These are phyloP conservation scores for Boletus eberwhitei DNA, from an alignment of 768 basidiomycete genomes.

Conservation along the genomic window DNA sequence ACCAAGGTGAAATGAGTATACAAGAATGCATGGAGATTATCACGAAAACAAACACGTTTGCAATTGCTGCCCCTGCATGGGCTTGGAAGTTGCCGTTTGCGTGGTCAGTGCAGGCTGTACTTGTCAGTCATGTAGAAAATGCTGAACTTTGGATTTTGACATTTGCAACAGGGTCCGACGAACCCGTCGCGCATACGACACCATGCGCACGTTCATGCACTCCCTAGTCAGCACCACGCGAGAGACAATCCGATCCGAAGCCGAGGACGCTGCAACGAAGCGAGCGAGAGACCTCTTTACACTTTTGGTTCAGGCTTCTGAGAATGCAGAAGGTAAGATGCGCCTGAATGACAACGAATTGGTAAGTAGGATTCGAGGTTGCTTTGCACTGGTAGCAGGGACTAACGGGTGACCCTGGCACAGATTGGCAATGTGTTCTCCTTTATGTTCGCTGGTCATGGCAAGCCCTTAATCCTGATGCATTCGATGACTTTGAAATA, in stretches of 20 bases:
- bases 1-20: slow-evolving; percentile 17
- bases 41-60: slow-evolving; percentile 11
- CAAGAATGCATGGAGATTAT: slow-evolving; percentile 21
- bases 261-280: neutral
- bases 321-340: slow-evolving; percentile 16
- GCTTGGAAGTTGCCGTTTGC: slow-evolving; percentile 23
- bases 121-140: neutral
- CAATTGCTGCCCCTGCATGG: slow-evolving; percentile 17
- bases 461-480: slow-evolving; percentile 24
- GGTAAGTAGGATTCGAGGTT: slow-evolving; percentile 1
- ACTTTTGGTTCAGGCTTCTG: slow-evolving; percentile 19
- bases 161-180: slow-evolving; percentile 16
- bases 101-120: slow-evolving; percentile 3
- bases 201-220: slow-evolving; percentile 20
- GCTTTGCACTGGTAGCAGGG: neutral
- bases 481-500: neutral
- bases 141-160: neutral
- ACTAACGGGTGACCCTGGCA: neutral
- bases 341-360: slow-evolving; percentile 17
- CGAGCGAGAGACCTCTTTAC: slow-evolving; percentile 20
- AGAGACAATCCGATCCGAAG: slow-evolving; percentile 8
- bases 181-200: slow-evolving; percentile 20
- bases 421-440: slow-evolving; percentile 55
- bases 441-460: slow-evolving; percentile 58
- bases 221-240: slow-evolving; percentile 8